phyloP scores from a whole-genome alignment of 139 green algal genomes.

The Chlorella ohadii region DNA sequence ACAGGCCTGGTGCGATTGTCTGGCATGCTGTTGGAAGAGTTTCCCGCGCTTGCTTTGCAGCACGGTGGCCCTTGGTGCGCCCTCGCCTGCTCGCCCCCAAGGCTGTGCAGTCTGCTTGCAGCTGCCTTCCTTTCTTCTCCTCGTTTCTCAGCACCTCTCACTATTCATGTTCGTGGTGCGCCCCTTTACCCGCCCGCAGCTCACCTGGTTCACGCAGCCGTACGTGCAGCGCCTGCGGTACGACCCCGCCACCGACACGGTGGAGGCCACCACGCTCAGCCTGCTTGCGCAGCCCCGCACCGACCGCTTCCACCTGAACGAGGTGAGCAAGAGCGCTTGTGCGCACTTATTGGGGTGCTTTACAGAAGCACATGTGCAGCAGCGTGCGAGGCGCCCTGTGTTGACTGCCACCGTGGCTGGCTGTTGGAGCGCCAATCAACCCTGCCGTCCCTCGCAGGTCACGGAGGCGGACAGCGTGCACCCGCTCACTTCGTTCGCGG shows the following conservation, averaged over 20 bases:
- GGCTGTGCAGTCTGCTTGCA: too few relatives aligned
- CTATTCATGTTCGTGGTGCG: too few relatives aligned
- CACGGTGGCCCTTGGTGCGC: too few relatives aligned
- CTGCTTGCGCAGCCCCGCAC: slow-evolving; percentile 35
- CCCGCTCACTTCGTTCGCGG: slow-evolving; percentile 53
- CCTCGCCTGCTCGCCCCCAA: too few relatives aligned
- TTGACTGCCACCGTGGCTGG: too few relatives aligned
- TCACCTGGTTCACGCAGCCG: slow-evolving; percentile 33
- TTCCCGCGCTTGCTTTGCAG: not conserved
- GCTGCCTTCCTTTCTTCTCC: too few relatives aligned
- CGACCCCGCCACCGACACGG: slow-evolving; percentile 37
- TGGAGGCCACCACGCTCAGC: slow-evolving; percentile 41
- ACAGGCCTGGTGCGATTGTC: slow-evolving; percentile 45
- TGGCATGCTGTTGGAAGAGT: not conserved
- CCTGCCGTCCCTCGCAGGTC: too few relatives aligned
- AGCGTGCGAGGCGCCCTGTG: too few relatives aligned
- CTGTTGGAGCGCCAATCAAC: too few relatives aligned
- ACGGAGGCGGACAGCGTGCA: slow-evolving; percentile 41
- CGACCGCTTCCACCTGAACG: slow-evolving; percentile 18
- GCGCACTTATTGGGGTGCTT: too few relatives aligned
- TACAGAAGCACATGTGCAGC: too few relatives aligned
- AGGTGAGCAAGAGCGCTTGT: slow-evolving; percentile 12
- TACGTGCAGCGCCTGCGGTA: slow-evolving; percentile 16
- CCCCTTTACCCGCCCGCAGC: not conserved
- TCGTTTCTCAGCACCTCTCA: too few relatives aligned